Conservation (phyloP, 257 asterid genomes). For the Nicotiana obtusifolia region DNA sequence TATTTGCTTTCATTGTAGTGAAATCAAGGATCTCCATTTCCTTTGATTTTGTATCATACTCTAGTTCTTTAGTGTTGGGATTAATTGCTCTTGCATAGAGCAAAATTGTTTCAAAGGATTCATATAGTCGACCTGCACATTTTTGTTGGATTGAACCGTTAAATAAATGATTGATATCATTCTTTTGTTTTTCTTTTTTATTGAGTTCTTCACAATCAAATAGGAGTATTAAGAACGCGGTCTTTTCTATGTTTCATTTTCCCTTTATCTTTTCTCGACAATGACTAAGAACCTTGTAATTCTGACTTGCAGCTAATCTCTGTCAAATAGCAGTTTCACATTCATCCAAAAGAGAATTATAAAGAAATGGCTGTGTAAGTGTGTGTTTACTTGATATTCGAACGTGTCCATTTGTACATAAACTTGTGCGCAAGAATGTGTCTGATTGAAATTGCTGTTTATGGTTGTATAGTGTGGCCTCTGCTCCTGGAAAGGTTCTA, state of each 20-base stretch:
- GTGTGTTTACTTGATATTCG: not conserved
- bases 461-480: constrained; percentile 60
- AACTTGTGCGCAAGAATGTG: not conserved
- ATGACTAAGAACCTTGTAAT: not conserved
- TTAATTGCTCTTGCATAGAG: not conserved
- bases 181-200: not conserved
- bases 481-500: constrained; percentile 99
- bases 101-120: not conserved
- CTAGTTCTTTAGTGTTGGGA: not conserved
- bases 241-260: not conserved
- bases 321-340: not conserved
- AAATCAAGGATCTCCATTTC: constrained; percentile 1
- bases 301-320: not conserved
- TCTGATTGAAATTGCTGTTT: constrained; percentile 6
- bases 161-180: not conserved
- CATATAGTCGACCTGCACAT: not conserved
- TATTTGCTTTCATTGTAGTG: not conserved
- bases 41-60: not conserved
- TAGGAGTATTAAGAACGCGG: not conserved
- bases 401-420: not conserved
- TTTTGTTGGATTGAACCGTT: not conserved
- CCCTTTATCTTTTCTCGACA: not conserved
- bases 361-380: constrained; percentile 24
- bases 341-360: constrained; percentile 1
- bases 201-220: not conserved